Conservation (phyloP, 208 protist species). For the Leishmania major region DNA sequence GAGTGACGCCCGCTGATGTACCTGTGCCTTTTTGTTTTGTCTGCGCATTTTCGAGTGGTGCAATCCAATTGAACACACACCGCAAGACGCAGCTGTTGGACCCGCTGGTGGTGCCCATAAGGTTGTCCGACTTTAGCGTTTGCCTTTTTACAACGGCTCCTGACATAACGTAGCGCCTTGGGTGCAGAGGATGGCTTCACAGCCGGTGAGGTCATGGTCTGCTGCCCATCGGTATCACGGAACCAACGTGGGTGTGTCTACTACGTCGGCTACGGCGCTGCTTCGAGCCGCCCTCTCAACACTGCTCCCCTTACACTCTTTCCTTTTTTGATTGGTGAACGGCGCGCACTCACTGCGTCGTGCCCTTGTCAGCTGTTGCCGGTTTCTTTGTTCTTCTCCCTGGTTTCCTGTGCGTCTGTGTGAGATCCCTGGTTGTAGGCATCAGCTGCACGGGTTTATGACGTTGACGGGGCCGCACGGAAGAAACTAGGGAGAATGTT, state of each 20-base stretch:
- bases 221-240: not conserved
- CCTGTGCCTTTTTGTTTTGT: slow-evolving; percentile 7
- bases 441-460: not conserved
- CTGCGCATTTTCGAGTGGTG: not conserved
- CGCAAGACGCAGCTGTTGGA: not conserved
- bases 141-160: not conserved
- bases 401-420: not conserved
- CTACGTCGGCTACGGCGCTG: not conserved
- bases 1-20: slow-evolving; percentile 15
- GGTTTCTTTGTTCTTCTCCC: not conserved
- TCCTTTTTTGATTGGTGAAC: not conserved
- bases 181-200: not conserved
- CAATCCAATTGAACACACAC: not conserved
- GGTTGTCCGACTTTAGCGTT: not conserved
- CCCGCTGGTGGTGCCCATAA: not conserved
- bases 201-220: not conserved
- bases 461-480: not conserved
- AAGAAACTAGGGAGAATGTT: slow-evolving; percentile 30
- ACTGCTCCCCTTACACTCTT: not conserved
- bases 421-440: not conserved
- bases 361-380: not conserved
- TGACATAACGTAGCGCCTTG: not conserved
- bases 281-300: not conserved
- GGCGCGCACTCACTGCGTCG: not conserved
- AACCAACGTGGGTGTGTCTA: not conserved